These are phyloP conservation scores for Suhomyces coccinellae DNA, from an alignment of 1,139 yeast genomes.

Conservation along the genomic window DNA sequence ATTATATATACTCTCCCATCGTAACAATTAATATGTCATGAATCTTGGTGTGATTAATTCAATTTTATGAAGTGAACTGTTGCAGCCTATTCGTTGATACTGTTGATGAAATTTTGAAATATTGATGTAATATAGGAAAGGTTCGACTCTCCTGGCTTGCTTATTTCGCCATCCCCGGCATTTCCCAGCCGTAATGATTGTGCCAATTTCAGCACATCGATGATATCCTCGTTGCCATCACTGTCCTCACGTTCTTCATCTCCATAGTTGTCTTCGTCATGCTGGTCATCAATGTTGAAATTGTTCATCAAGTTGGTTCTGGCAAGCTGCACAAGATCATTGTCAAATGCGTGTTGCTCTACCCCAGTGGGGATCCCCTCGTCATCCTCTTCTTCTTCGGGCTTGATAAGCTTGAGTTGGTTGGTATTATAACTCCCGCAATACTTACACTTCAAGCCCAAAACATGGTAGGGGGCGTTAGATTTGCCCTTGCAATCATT, in stretches of 20 bases:
- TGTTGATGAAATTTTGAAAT: conserved; percentile 44
- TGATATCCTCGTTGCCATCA: conserved; percentile 22
- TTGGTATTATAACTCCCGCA: conserved; percentile 86
- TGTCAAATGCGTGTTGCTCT: conserved; percentile 14
- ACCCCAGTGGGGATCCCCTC: conserved; percentile 21
- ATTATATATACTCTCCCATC: neutral
- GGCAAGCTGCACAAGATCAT: conserved; percentile 32
- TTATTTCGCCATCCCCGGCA: neutral
- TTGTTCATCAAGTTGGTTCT: conserved; percentile 41
- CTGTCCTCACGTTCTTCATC: conserved; percentile 24
- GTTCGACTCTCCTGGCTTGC: conserved; percentile 18
- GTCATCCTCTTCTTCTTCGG: conserved; percentile 44
- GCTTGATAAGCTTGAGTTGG: conserved; percentile 63
- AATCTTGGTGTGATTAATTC: too few species aligned
- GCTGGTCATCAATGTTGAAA: conserved; percentile 31
- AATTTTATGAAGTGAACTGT: too few species aligned
- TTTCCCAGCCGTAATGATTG: conserved; percentile 11
- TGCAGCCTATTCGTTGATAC: neutral
- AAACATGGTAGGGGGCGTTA: conserved; percentile 72
- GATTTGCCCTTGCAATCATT: conserved; percentile 89
- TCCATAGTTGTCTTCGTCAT: conserved; percentile 25
- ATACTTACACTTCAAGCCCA: conserved; percentile 84
- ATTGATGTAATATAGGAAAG: conserved; percentile 37
- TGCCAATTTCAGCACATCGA: conserved; percentile 33
- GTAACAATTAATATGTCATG: too few species aligned